Conservation (phyloP, 1,139 yeast genomes). For the Lodderomyces oxycetoniae region DNA sequence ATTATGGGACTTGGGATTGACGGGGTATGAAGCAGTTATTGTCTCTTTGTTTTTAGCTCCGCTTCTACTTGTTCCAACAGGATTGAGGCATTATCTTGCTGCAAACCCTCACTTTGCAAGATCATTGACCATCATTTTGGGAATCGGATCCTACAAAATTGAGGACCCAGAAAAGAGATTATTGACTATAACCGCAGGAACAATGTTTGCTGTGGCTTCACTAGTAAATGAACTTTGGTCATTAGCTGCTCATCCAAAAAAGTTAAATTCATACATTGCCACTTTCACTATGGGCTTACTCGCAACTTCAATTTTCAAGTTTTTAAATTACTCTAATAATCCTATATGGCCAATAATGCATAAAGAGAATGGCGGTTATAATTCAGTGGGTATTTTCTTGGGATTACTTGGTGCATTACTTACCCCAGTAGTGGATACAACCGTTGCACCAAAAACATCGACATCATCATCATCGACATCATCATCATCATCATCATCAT, state of each 20-base stretch:
- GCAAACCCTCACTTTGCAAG: slow-evolving; percentile 46
- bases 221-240: slow-evolving; percentile 54
- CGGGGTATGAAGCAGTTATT: slow-evolving; percentile 83
- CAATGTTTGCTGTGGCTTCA: slow-evolving; percentile 58
- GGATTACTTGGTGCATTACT: slow-evolving; percentile 62
- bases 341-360: slow-evolving; percentile 97
- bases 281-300: slow-evolving; percentile 72
- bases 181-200: slow-evolving; percentile 61
- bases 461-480: no score
- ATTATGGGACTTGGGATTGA: slow-evolving; percentile 94
- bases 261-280: slow-evolving; percentile 49
- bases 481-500: slow-evolving; percentile 2
- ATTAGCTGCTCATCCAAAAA: slow-evolving; percentile 35
- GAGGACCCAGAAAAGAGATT: slow-evolving; percentile 67
- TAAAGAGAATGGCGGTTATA: slow-evolving; percentile 79
- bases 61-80: slow-evolving; percentile 50
- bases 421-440: slow-evolving; percentile 29
- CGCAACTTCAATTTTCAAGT: slow-evolving; percentile 69
- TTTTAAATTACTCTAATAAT: slow-evolving; percentile 74
- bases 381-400: slow-evolving; percentile 61
- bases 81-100: slow-evolving; percentile 38
- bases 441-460: no score
- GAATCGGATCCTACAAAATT: slow-evolving; percentile 71
- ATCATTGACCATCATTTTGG: slow-evolving; percentile 55
- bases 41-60: slow-evolving; percentile 53